A percentile compares a stretch with the other conserved stretches of the same genome.
phyloP scores from a whole-genome alignment of 805 yeast genomes.

The Teunomyces kruisii region DNA sequence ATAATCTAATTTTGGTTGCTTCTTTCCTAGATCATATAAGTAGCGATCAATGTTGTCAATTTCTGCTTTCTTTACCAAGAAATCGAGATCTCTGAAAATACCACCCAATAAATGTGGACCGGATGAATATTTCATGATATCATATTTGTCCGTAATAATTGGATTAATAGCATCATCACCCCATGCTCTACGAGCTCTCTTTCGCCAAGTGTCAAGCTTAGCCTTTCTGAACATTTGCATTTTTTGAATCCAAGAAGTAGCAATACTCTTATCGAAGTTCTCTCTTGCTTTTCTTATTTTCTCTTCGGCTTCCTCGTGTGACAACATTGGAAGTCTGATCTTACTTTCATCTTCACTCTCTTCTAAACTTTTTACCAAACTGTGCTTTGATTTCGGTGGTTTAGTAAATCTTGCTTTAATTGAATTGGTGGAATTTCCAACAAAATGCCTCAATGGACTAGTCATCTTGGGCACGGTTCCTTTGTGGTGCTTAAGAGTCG shows the following conservation, averaged over 20 bases:
- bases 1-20: constrained; percentile 55
- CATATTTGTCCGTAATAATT: constrained; percentile 30
- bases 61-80: constrained; percentile 25
- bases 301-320: constrained; percentile 26
- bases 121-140: constrained; percentile 31
- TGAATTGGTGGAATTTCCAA: not conserved
- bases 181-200: constrained; percentile 29
- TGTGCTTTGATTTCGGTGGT: not conserved
- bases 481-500: not conserved
- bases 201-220: constrained; percentile 25
- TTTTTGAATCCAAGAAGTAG: constrained; percentile 35
- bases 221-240: constrained; percentile 24
- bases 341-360: not conserved
- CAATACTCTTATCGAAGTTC: constrained; percentile 24
- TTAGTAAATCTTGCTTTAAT: constrained; percentile 1
- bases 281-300: constrained; percentile 27
- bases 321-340: constrained; percentile 2
- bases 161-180: constrained; percentile 33
- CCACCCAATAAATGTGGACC: constrained; percentile 36
- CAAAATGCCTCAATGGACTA: constrained; percentile 4
- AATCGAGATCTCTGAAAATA: constrained; percentile 28
- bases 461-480: not conserved
- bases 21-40: constrained; percentile 37
- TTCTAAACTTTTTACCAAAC: not conserved
- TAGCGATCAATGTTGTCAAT: constrained; percentile 38